Conservation (phyloP, 2,329 filamentous ascomycete genomes). For the Atkinsonella hypoxylon region DNA sequence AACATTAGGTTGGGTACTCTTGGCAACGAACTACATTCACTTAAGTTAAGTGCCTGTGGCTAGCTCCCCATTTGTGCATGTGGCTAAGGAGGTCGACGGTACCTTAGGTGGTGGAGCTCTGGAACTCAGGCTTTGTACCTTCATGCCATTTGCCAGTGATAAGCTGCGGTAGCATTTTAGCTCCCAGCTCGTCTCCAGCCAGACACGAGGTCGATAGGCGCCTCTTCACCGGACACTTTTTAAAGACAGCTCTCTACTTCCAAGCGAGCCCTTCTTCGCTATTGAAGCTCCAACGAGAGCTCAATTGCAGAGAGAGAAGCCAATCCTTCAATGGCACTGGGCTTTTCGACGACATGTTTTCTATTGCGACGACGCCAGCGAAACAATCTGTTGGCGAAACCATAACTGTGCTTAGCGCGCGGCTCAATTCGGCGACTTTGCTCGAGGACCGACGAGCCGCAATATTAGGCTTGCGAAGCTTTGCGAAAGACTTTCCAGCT, state of each 20-base stretch:
- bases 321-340: slow-evolving; percentile 18
- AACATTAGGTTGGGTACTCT: too few relatives aligned
- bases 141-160: too few relatives aligned
- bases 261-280: not conserved
- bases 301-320: not conserved
- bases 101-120: too few relatives aligned
- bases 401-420: slow-evolving; percentile 78
- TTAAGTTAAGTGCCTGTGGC: too few relatives aligned
- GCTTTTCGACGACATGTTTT: slow-evolving; percentile 39
- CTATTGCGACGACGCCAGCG: slow-evolving; percentile 62
- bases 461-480: slow-evolving; percentile 85
- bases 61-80: too few relatives aligned
- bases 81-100: too few relatives aligned
- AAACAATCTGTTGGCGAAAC: slow-evolving; percentile 95
- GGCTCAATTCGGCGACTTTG: slow-evolving; percentile 78
- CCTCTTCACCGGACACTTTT: not conserved
- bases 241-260: not conserved
- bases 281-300: not conserved
- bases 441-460: slow-evolving; percentile 90
- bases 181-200: too few relatives aligned
- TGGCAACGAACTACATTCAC: too few relatives aligned
- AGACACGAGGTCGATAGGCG: not conserved
- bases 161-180: too few relatives aligned
- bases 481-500: slow-evolving; percentile 91
- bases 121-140: not conserved